Conservation (phyloP, 257 asterid species). For the Verbascum thapsus region DNA sequence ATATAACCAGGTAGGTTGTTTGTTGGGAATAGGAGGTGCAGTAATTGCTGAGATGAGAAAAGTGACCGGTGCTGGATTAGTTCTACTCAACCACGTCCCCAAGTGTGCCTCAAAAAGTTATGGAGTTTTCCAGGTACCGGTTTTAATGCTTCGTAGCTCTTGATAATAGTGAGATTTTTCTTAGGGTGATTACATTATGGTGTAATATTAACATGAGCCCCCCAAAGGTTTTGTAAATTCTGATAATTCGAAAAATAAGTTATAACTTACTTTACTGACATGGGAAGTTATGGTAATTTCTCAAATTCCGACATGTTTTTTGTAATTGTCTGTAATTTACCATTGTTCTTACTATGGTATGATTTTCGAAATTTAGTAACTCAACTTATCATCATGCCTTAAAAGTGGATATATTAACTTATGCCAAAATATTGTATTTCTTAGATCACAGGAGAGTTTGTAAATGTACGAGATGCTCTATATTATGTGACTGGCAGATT, state of each 20-base stretch:
- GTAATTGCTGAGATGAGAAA: conserved; percentile 75
- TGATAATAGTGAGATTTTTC: neutral
- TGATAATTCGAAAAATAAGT: too few species aligned
- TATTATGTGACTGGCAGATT: conserved; percentile 59
- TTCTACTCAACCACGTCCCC: conserved; percentile 60
- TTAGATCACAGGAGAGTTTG: conserved; percentile 71
- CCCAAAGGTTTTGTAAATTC: too few species aligned
- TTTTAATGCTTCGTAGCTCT: conserved; percentile 16
- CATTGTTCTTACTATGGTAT: neutral
- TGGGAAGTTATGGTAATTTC: too few species aligned
- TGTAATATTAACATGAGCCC: too few species aligned
- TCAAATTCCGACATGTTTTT: too few species aligned
- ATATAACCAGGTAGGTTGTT: conserved; percentile 67
- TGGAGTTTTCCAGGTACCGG: conserved; percentile 66
- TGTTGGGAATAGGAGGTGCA: conserved; percentile 79
- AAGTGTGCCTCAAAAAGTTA: conserved; percentile 53
- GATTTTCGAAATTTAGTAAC: neutral
- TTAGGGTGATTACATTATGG: too few species aligned
- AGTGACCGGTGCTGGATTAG: conserved; percentile 58
- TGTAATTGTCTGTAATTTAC: too few species aligned
- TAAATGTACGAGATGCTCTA: conserved; percentile 66
- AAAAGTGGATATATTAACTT: conserved; percentile 18
- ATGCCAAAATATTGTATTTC: conserved; percentile 19
- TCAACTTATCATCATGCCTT: neutral
- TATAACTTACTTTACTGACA: too few species aligned